Percentiles rank a stretch among this genome's conserved stretches.
Conservation (phyloP, 1,284 basidiomycete species). For the Pulveroboletus sp. region DNA sequence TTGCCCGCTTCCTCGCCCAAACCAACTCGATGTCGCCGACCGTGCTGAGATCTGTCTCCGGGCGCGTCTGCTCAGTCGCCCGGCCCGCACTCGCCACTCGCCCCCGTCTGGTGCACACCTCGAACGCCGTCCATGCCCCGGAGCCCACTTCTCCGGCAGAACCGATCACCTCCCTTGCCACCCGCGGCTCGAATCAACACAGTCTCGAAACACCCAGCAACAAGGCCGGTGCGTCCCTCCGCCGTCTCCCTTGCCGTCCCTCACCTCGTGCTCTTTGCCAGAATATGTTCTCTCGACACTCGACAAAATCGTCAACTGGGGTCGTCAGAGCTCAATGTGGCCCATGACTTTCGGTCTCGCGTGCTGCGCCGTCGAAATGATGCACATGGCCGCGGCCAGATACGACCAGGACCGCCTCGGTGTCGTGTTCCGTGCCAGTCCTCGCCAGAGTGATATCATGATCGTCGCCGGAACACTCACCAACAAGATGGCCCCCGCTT, state of each 20-base stretch:
- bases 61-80: constrained; percentile 25
- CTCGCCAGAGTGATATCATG: constrained; percentile 98
- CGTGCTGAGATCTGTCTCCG: constrained; percentile 40
- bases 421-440: constrained; percentile 97
- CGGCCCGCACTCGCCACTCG: constrained; percentile 47
- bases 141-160: constrained; percentile 47
- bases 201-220: constrained; percentile 89
- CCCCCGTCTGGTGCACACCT: constrained; percentile 58
- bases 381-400: constrained; percentile 98
- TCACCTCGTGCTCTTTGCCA: constrained; percentile 35
- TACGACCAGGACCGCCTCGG: constrained; percentile 99
- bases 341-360: constrained; percentile 99
- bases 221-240: constrained; percentile 70
- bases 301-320: constrained; percentile 99
- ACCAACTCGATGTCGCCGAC: constrained; percentile 51
- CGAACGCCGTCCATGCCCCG: constrained; percentile 43
- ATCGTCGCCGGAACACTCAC: constrained; percentile 99
- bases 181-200: constrained; percentile 79
- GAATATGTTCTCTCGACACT: constrained; percentile 97
- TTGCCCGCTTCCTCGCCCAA: background rate
- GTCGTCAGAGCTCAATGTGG: constrained; percentile 97
- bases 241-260: background rate
- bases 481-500: constrained; percentile 99
- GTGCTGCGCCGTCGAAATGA: constrained; percentile 99
- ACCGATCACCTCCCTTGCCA: constrained; percentile 68